Percentiles rank a stretch among this genome's conserved stretches.
Evolutionary conservation across 257 asterid genomes (phyloP).

Genomic region (Solanum pinnatisectum): DNA sequence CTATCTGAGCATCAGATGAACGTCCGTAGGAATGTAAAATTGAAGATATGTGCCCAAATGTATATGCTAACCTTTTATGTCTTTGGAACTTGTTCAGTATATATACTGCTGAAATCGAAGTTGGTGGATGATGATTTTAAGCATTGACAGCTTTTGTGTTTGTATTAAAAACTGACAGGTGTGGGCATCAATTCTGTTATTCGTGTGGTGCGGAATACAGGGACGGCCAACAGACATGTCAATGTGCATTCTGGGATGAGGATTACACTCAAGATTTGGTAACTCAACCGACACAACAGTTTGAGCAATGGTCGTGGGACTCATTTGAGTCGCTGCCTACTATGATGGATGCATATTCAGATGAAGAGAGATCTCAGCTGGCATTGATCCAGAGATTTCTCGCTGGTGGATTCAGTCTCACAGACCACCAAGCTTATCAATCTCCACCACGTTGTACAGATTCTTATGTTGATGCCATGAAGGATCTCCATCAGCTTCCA

Average conservation of each 20-base stretch:
- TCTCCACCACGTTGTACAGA: constrained; percentile 69
- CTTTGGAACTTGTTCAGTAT: background rate
- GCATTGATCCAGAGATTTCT: constrained; percentile 87
- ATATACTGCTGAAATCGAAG: background rate
- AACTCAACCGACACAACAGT: constrained; percentile 41
- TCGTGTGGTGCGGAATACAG: constrained; percentile 62
- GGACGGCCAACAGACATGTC: constrained; percentile 51
- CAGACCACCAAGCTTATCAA: constrained; percentile 47
- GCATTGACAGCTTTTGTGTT: background rate
- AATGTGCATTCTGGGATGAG: constrained; percentile 61
- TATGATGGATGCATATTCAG: constrained; percentile 78
- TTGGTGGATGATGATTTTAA: background rate
- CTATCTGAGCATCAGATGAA: background rate
- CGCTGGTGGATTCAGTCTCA: constrained; percentile 71
- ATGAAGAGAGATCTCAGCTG: constrained; percentile 89
- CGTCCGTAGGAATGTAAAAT: background rate
- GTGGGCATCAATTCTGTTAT: constrained; percentile 81
- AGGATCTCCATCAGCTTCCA: constrained; percentile 92
- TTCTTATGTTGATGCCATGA: constrained; percentile 78
- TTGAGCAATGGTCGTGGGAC: constrained; percentile 94
- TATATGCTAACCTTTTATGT: background rate
- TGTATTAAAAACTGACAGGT: constrained; percentile 29
- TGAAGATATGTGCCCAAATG: background rate
- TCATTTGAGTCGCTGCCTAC: constrained; percentile 65
- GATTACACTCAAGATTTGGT: constrained; percentile 31